Percentiles rank a stretch among this genome's conserved stretches.
phyloP scores from a whole-genome alignment of 225 moss, liverwort and hornwort genomes.

The Anthoceros angustus region DNA sequence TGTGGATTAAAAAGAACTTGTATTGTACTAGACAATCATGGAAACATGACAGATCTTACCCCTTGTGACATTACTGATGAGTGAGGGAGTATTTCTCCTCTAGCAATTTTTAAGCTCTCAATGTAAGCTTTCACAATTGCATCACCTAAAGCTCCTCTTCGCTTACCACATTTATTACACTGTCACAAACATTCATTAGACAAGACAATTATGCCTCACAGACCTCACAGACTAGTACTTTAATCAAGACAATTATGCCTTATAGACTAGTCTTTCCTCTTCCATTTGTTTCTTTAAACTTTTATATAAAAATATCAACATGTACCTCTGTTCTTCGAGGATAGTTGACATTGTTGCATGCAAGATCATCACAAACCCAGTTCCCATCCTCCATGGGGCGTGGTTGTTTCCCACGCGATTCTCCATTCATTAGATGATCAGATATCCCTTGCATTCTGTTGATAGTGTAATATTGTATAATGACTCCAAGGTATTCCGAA shows the following conservation, averaged over 20 bases:
- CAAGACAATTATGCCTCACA: background rate
- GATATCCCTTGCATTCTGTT: conserved; percentile 69
- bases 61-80: conserved; percentile 50
- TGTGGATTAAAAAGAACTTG: no score
- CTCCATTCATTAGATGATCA: conserved; percentile 77
- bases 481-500: background rate
- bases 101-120: conserved; percentile 85
- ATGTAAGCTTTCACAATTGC: conserved; percentile 98
- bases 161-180: conserved; percentile 99
- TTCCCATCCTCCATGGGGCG: conserved; percentile 97
- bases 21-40: background rate
- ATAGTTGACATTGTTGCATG: conserved; percentile 90
- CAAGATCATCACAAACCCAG: conserved; percentile 93
- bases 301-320: no score
- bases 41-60: conserved; percentile 36
- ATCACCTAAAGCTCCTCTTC: conserved; percentile 85
- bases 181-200: conserved; percentile 13
- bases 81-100: conserved; percentile 47
- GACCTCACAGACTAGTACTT: background rate
- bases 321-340: conserved; percentile 90
- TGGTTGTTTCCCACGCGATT: conserved; percentile 91
- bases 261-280: no score
- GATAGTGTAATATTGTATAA: background rate
- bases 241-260: background rate
- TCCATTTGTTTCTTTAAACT: no score